Percentiles rank a stretch among this genome's conserved stretches.
Evolutionary conservation across 345 rosid genomes (phyloP).

Genomic region (sweet orange (Citrus sinensis)): DVS_A1.0 CM039164.1:26008001-26008500

Average conservation of each 20-base stretch:
- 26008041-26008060: neutral
- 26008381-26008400: too few relatives aligned
- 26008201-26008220: neutral
- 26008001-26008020: neutral
- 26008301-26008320: neutral
- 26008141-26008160: neutral
- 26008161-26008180: neutral
- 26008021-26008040: neutral
- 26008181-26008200: constrained; percentile 1
- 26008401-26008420: fast-evolving
- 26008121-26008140: neutral
- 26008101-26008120: neutral
- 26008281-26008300: too few relatives aligned
- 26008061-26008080: neutral
- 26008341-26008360: neutral
- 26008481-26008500: too few relatives aligned
- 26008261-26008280: neutral
- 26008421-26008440: too few relatives aligned
- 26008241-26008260: constrained; percentile 2
- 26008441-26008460: fast-evolving
- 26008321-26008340: neutral
- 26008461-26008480: too few relatives aligned
- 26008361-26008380: too few relatives aligned
- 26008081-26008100: neutral
- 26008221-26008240: neutral